Percentiles rank a stretch among this genome's conserved stretches.
Conservation (phyloP, 2,329 filamentous ascomycete species). For the Aspergillus carbonarius region DNA sequence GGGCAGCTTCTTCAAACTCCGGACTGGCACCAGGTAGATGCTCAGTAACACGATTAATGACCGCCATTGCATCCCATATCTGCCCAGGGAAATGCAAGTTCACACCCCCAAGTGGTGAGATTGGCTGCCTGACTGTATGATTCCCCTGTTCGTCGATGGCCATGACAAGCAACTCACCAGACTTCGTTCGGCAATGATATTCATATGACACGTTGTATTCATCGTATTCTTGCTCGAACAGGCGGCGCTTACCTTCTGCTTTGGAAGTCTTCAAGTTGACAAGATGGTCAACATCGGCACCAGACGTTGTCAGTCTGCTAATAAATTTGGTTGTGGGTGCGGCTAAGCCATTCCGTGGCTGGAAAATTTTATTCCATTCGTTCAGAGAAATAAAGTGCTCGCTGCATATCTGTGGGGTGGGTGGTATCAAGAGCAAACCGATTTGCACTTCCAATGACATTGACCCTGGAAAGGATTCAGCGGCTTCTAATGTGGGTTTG, state of each 20-base stretch:
- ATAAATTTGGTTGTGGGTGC: slow-evolving; percentile 36
- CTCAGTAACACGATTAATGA: slow-evolving; percentile 29
- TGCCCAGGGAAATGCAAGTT: slow-evolving; percentile 41
- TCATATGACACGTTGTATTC: slow-evolving; percentile 36
- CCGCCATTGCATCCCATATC: slow-evolving; percentile 42
- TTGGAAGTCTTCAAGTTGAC: slow-evolving; percentile 33
- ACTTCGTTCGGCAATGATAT: slow-evolving; percentile 38
- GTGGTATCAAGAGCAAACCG: slow-evolving; percentile 35
- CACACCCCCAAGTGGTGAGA: slow-evolving; percentile 32
- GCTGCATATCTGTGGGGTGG: slow-evolving; percentile 24
- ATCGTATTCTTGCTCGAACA: slow-evolving; percentile 30
- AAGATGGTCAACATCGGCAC: slow-evolving; percentile 41
- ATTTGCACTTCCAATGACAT: slow-evolving; percentile 39
- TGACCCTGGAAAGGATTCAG: slow-evolving; percentile 35
- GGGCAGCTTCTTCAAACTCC: slow-evolving; percentile 30
- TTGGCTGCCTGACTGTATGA: slow-evolving; percentile 26
- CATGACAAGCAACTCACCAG: slow-evolving; percentile 32
- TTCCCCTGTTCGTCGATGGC: slow-evolving; percentile 34
- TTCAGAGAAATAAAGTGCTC: slow-evolving; percentile 19
- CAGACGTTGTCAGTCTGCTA: slow-evolving; percentile 40
- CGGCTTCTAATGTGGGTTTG: slow-evolving; percentile 32
- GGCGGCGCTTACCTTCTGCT: slow-evolving; percentile 12
- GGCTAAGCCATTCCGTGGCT: slow-evolving; percentile 25
- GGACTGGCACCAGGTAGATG: slow-evolving; percentile 22
- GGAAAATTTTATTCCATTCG: slow-evolving; percentile 35